phyloP scores from a whole-genome alignment of 306 rosid species.

The Cicer cuneatum region DNA sequence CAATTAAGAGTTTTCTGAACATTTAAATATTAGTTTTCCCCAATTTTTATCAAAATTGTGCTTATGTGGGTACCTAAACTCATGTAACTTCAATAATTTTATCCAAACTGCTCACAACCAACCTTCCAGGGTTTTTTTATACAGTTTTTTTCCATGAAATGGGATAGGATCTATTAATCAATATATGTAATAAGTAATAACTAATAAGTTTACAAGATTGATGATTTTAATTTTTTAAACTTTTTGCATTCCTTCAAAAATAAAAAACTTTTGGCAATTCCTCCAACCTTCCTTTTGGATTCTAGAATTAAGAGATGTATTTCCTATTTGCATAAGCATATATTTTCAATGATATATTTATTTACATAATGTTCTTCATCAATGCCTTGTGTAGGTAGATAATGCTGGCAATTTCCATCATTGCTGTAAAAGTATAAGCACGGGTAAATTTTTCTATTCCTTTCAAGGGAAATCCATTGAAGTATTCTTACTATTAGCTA shows the following conservation, averaged over 20 bases:
- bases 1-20: conserved; percentile 21
- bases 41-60: background rate
- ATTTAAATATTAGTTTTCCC: background rate
- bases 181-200: background rate
- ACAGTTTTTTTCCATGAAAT: conserved; percentile 4
- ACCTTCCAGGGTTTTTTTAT: background rate
- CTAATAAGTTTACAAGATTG: background rate
- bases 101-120: background rate
- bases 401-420: conserved; percentile 37
- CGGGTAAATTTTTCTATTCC: conserved; percentile 45
- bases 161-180: background rate
- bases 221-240: conserved; percentile 17
- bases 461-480: conserved; percentile 39
- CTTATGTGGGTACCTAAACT: conserved; percentile 1
- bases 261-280: background rate
- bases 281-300: background rate
- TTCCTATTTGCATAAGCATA: background rate
- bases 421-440: conserved; percentile 41
- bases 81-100: conserved; percentile 1
- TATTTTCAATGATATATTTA: background rate
- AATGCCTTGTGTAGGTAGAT: conserved; percentile 37
- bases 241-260: background rate
- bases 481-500: conserved; percentile 11
- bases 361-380: conserved; percentile 21
- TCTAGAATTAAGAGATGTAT: conserved; percentile 16